A percentile compares a stretch with the other conserved stretches of the same genome.
These are phyloP conservation scores for Wickerhamiella parazyma DNA, from an alignment of 805 yeast species.

Conservation along the genomic window DNA sequence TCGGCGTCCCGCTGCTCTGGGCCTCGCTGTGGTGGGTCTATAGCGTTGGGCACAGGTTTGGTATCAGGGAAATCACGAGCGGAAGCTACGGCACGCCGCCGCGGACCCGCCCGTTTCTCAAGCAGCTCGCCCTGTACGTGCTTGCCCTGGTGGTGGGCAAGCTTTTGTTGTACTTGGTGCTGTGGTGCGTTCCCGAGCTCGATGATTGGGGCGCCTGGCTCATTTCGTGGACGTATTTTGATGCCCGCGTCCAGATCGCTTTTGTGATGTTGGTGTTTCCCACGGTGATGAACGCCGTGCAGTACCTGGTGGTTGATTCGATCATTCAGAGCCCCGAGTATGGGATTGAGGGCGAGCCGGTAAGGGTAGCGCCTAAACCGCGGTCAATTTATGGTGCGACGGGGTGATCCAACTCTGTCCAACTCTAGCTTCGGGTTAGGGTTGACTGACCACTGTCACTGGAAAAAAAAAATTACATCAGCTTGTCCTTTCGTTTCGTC, in stretches of 20 bases:
- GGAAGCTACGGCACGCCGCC: constrained; percentile 62
- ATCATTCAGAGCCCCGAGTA: constrained; percentile 40
- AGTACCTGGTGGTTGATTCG: constrained; percentile 44
- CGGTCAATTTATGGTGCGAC: no score
- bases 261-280: constrained; percentile 60
- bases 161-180: constrained; percentile 39
- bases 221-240: constrained; percentile 60
- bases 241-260: constrained; percentile 71
- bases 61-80: constrained; percentile 31
- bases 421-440: no score
- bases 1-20: constrained; percentile 80
- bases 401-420: no score
- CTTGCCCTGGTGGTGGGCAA: constrained; percentile 54
- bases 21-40: constrained; percentile 31
- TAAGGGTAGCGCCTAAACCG: no score
- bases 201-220: constrained; percentile 60
- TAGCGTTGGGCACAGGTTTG: constrained; percentile 30
- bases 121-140: constrained; percentile 60
- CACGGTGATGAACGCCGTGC: constrained; percentile 32
- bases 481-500: background rate
- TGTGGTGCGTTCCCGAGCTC: constrained; percentile 50
- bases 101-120: constrained; percentile 45
- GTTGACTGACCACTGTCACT: no score
- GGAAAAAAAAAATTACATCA: constrained; percentile 1
- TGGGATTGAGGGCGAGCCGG: constrained; percentile 12